phyloP scores from a whole-genome alignment of 2,329 filamentous ascomycete species.

The Diaporthe nobilis region DNA sequence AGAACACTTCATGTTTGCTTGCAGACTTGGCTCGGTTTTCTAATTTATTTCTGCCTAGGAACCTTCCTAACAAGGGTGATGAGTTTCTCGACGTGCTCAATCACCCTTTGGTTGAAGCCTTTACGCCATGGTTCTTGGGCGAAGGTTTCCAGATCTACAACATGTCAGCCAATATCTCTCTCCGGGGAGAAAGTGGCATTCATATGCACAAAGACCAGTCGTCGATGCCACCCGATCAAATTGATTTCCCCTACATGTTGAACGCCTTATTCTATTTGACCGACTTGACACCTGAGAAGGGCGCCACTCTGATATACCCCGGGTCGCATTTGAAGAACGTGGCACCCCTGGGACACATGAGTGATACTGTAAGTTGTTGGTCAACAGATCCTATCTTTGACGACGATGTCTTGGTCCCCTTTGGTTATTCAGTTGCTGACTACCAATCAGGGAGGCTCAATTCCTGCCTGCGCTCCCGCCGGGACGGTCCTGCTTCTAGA shows the following conservation, averaged over 20 bases:
- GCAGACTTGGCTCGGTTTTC: neutral
- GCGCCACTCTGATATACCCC: constrained; percentile 17
- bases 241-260: constrained; percentile 14
- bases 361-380: neutral
- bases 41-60: neutral
- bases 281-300: constrained; percentile 29
- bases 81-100: constrained; percentile 29
- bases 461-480: constrained; percentile 17
- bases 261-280: constrained; percentile 17
- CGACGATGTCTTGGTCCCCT: neutral
- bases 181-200: constrained; percentile 10
- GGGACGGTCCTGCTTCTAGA: constrained; percentile 19
- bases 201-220: constrained; percentile 25
- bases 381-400: neutral
- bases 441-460: constrained; percentile 14
- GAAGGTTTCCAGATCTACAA: constrained; percentile 29
- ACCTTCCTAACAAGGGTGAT: constrained; percentile 29
- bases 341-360: constrained; percentile 20
- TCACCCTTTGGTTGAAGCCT: constrained; percentile 17
- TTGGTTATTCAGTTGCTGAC: neutral
- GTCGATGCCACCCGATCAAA: constrained; percentile 20
- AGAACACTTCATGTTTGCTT: neutral
- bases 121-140: constrained; percentile 14
- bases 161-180: constrained; percentile 10
- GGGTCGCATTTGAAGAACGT: constrained; percentile 24